These are phyloP conservation scores for Beauveria rudraprayagi DNA, from an alignment of 2,329 filamentous ascomycete genomes.

Conservation along the genomic window DNA sequence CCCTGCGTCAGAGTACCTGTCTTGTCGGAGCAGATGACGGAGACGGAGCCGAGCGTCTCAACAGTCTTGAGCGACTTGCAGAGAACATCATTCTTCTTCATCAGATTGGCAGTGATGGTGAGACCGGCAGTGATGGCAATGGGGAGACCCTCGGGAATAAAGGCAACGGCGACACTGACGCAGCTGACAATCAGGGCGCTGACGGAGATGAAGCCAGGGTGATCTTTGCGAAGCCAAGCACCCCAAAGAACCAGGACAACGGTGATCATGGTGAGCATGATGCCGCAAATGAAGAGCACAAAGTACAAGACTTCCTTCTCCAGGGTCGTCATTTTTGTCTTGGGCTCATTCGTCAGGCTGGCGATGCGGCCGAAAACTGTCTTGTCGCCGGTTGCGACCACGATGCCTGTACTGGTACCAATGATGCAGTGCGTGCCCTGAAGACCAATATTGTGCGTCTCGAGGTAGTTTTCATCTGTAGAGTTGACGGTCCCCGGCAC, in stretches of 20 bases:
- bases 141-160: conserved; percentile 67
- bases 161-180: conserved; percentile 65
- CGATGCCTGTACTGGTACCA: conserved; percentile 57
- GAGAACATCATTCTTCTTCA: conserved; percentile 68
- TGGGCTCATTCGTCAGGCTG: conserved; percentile 61
- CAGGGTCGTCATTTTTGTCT: conserved; percentile 58
- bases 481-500: conserved; percentile 56
- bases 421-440: conserved; percentile 74
- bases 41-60: conserved; percentile 65
- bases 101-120: conserved; percentile 68
- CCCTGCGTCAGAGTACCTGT: conserved; percentile 65
- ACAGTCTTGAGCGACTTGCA: conserved; percentile 76
- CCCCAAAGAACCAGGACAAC: conserved; percentile 62
- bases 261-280: conserved; percentile 59
- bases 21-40: conserved; percentile 70
- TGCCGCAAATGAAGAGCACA: conserved; percentile 58
- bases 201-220: conserved; percentile 66
- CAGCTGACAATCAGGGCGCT: conserved; percentile 64
- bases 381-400: conserved; percentile 62
- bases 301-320: conserved; percentile 68
- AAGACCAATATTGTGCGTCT: conserved; percentile 67
- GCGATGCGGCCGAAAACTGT: conserved; percentile 74
- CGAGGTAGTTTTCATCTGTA: conserved; percentile 66
- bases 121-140: conserved; percentile 63
- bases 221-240: conserved; percentile 56